These are phyloP conservation scores for Salvia splendens DNA, from an alignment of 257 asterid genomes.

Conservation along the genomic window DNA sequence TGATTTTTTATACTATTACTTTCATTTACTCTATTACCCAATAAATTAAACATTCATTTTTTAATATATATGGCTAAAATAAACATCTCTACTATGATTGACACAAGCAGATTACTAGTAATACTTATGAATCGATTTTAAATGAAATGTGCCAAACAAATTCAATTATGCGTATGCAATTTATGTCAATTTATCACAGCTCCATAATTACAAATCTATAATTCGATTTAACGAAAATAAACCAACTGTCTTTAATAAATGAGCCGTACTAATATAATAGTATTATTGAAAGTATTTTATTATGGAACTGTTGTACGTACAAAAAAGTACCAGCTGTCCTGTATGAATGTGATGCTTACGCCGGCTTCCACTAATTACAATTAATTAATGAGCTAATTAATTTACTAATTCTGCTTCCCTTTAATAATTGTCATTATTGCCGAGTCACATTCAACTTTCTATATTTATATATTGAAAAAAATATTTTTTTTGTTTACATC, in stretches of 20 bases:
- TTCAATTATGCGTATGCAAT: too few species aligned
- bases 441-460: neutral
- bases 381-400: conserved; percentile 27
- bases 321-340: conserved; percentile 38
- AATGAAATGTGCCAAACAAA: too few species aligned
- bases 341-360: conserved; percentile 29
- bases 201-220: too few species aligned
- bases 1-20: too few species aligned
- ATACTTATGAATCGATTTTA: too few species aligned
- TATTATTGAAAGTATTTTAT: neutral
- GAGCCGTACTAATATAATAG: conserved; percentile 6
- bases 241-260: neutral
- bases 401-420: conserved; percentile 8
- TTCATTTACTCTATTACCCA: too few species aligned
- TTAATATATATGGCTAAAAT: too few species aligned
- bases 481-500: conserved; percentile 13
- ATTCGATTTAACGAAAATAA: too few species aligned
- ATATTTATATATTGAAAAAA: neutral
- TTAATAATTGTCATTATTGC: conserved; percentile 30
- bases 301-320: conserved; percentile 30
- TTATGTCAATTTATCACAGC: too few species aligned
- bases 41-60: too few species aligned
- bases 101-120: too few species aligned
- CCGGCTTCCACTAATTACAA: conserved; percentile 28
- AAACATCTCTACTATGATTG: too few species aligned